Conservation (phyloP, 768 basidiomycete species). For the Phanerochaete sordida region DNA sequence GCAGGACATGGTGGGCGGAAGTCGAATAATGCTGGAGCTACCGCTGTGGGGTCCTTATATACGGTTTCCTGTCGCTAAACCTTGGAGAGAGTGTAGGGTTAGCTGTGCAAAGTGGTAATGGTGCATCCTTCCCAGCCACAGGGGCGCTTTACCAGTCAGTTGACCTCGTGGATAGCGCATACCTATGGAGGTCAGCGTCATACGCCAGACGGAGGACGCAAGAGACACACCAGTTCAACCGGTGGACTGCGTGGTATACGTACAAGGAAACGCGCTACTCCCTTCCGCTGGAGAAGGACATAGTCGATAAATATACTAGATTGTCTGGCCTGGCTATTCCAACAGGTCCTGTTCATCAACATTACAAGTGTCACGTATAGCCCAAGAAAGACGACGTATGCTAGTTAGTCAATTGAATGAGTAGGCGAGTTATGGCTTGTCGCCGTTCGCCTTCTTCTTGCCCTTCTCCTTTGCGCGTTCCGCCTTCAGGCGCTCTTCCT, state of each 20-base stretch:
- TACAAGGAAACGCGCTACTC: too few species aligned
- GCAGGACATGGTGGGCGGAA: not conserved
- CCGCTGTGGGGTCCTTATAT: not conserved
- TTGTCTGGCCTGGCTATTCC: not conserved
- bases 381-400: not conserved
- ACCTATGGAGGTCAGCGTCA: not conserved
- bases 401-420: not conserved
- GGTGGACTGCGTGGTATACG: too few species aligned
- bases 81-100: too few species aligned
- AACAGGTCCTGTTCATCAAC: not conserved
- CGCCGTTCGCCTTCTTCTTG: slow-evolving; percentile 32
- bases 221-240: not conserved
- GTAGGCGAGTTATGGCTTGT: slow-evolving; percentile 24
- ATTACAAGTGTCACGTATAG: not conserved
- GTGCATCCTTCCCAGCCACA: not conserved
- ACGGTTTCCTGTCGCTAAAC: not conserved
- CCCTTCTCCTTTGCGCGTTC: slow-evolving; percentile 50
- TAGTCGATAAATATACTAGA: not conserved
- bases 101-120: not conserved
- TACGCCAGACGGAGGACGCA: not conserved
- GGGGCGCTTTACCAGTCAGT: not conserved
- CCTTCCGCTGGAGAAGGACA: too few species aligned
- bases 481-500: slow-evolving; percentile 52
- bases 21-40: not conserved
- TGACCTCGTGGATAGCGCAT: not conserved